Evolutionary conservation across 106 monocot species (phyloP), one percentile per base, ranked within the genome.

Genomic region (Dactylorhiza incarnata): DNA sequence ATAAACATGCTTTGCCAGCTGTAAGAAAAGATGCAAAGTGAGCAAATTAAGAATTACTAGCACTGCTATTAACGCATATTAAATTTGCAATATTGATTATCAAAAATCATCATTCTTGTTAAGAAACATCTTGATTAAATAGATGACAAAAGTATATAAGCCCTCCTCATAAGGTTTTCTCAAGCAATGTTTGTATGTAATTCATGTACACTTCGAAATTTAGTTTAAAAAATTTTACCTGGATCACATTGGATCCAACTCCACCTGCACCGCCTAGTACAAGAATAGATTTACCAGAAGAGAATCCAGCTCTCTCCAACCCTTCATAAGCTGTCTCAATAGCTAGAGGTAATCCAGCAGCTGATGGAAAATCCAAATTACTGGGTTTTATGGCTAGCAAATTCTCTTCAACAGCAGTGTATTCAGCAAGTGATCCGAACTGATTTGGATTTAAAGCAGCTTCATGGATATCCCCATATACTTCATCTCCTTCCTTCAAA

Each of bases 401-500:
- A 48, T 91, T 93, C 84, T 97, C 96, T 76, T 97, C 96, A n/a
- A 93, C 93, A 17, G 93, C 89, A 6, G 93, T 91, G 79, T 91
- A 97, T 68, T 97, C 87, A 17, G 96, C 93, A 20, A 97, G 87
- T 5, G 96, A 89, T 3, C 96, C 96, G 68, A 81, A 91, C 71
- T 89, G 84, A 74, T 93, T 97, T 25, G 91, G 96, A 49, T 81
- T 59, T 43, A 97, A 71, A 53, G 89, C 89, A 45, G 89, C 91
- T 70, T 93, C 93, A 49, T 78, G 87, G 51, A 97, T 84, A 76
- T 91, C 78, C 17, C 96, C 96, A 66, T 93, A 97, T 19, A 97
- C 96, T 78, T 93, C 96, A 80, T 97, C 93, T 45, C 96, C 96
- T 97, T 87, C 96, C 81, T 93, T 93, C 12, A 93, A 84, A 6